phyloP scores from a whole-genome alignment of 2,329 filamentous ascomycete genomes.

The Escovopsis sp. region DNA sequence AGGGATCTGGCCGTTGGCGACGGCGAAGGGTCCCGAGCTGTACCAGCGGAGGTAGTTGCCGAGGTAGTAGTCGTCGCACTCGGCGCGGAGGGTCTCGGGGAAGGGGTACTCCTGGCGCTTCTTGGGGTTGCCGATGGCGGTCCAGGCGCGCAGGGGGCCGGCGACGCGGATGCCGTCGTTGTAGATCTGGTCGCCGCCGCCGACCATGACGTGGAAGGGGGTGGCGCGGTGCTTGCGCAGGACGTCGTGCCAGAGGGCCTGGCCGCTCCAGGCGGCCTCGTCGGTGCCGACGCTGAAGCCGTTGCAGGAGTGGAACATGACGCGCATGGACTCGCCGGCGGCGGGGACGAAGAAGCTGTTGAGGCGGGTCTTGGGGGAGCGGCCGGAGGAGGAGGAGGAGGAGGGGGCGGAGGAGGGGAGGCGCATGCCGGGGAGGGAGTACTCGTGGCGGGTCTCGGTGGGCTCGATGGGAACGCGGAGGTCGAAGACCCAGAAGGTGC shows the following conservation, averaged over 20 bases:
- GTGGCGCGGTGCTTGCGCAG: slow-evolving; percentile 60
- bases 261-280: slow-evolving; percentile 71
- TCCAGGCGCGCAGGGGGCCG: slow-evolving; percentile 72
- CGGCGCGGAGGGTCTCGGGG: slow-evolving; percentile 59
- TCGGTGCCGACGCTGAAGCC: slow-evolving; percentile 85
- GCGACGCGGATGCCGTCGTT: slow-evolving; percentile 82
- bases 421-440: slow-evolving; percentile 51
- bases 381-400: too few species aligned
- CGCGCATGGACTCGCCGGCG: slow-evolving; percentile 75
- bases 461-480: slow-evolving; percentile 59
- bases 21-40: slow-evolving; percentile 65
- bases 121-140: slow-evolving; percentile 65
- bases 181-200: slow-evolving; percentile 91
- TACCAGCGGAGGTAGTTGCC: slow-evolving; percentile 83
- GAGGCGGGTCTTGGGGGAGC: slow-evolving; percentile 36
- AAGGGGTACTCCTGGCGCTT: slow-evolving; percentile 70
- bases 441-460: slow-evolving; percentile 62
- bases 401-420: too few species aligned
- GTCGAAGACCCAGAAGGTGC: slow-evolving; percentile 91
- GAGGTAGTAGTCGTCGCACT: slow-evolving; percentile 82
- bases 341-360: slow-evolving; percentile 80
- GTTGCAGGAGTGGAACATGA: slow-evolving; percentile 98
- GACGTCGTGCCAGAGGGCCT: slow-evolving; percentile 92
- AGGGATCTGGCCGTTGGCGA: slow-evolving; percentile 79
- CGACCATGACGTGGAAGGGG: slow-evolving; percentile 92